Base-by-base conservation (phyloP, 805 yeast genomes). In the Hanseniaspora jakobsenii region DNA sequence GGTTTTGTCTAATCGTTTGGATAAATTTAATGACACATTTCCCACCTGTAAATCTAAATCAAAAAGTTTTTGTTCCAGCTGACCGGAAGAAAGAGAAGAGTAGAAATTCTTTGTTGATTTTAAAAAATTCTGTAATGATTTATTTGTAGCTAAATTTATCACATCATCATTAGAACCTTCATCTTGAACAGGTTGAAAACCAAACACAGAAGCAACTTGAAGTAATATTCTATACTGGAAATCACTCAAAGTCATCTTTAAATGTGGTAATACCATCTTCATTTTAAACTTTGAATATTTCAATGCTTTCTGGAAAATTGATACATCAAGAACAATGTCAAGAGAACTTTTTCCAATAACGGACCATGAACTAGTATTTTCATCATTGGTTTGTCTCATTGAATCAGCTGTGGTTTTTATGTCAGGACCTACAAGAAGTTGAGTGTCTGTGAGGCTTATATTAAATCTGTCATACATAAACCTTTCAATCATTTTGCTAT, bases 381-480 rank as follows among this genome's bases (percentile, higher is more conserved):
- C 61, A 2, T 59, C 62, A 21, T 61, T 63, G 4, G 57, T 53
- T 7, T 64, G 61, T 50, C 78, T 82, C 14, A 86, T 61, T 52
- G 82, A 84, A 38, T 73, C 75, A 65, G 87, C 75, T 0, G 95
- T 81, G 0, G 81, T 73, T 52, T 79, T 74, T 44, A 86, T 78
- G 49, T 77, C 73, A 0, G 93, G 79, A 0, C 96, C 98, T 36
- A 91, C 78, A 44, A 91, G 64, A 27, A 89, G 72, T 57, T 89
- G 95, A 0, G 96, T 86, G 58, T 89, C 91, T 47, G 81, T 80
- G 4, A 91, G 66, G 45, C 69, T 72, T 30, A 93, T 64, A 45
- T 75, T 73, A 61, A 84, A 91, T 56, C 80, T 76, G 64, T 91
- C 98, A 60, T 85, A 91, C 91, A 91, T 81, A 53, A 85, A 70